Percentiles rank a stretch among this genome's conserved stretches.
phyloP scores from a whole-genome alignment of 73 alveolate species.

The Halteria grandinella region DNA sequence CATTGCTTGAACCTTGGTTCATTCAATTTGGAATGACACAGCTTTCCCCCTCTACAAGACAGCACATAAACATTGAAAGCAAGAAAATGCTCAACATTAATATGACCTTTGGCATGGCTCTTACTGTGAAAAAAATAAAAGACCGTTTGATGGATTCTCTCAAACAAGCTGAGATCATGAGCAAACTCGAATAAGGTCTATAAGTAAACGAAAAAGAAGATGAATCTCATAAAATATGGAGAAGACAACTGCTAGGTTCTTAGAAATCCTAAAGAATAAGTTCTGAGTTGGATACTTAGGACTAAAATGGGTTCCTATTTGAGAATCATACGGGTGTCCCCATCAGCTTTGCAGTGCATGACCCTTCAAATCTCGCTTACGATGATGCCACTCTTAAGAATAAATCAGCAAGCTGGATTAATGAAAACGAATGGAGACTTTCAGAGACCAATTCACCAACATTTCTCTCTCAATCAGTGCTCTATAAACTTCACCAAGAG shows the following conservation, averaged over 20 bases:
- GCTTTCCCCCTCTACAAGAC: background rate
- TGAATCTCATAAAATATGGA: background rate
- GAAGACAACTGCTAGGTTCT: background rate
- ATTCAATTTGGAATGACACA: background rate
- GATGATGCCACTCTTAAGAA: no score
- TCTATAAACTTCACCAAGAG: no score
- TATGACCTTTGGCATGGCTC: constrained; percentile 46
- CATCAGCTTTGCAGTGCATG: constrained; percentile 7
- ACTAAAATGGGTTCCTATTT: constrained; percentile 10
- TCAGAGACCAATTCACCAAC: no score
- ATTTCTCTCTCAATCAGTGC: no score
- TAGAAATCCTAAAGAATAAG: background rate
- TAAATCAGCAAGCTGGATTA: no score
- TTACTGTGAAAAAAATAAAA: background rate
- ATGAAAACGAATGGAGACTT: no score
- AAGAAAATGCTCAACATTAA: constrained; percentile 31
- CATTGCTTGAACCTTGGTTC: constrained; percentile 16
- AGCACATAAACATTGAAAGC: background rate
- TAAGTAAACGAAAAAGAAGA: background rate
- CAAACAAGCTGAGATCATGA: constrained; percentile 2
- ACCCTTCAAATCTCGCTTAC: no score
- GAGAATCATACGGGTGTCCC: constrained; percentile 21
- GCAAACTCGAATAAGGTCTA: background rate
- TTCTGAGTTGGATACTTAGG: background rate
- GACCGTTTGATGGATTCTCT: constrained; percentile 7